These are phyloP conservation scores for Phytophthora ramorum DNA, from an alignment of 352 stramenopile species.

Conservation along the genomic window DNA sequence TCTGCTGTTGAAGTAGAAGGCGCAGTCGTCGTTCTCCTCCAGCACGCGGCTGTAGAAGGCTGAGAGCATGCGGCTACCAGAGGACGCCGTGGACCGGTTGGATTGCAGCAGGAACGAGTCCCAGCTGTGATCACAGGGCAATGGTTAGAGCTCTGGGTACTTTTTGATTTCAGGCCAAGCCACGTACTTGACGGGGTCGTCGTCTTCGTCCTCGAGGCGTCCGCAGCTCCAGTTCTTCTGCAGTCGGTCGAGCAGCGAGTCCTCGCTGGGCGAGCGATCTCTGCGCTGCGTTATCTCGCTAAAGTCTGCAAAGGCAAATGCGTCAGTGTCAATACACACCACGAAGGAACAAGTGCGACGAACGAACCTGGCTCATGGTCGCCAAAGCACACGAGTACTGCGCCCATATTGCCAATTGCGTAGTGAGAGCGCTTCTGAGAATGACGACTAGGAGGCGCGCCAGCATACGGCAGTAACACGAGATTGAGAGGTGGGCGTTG, in stretches of 20 bases:
- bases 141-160: neutral
- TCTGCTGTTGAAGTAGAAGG: constrained; percentile 62
- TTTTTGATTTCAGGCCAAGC: neutral
- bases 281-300: constrained; percentile 17
- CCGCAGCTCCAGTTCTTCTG: constrained; percentile 57
- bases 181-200: constrained; percentile 41
- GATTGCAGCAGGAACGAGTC: constrained; percentile 48
- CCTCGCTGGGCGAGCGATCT: constrained; percentile 21
- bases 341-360: neutral
- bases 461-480: neutral
- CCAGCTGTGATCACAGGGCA: constrained; percentile 44
- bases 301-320: constrained; percentile 6
- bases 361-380: constrained; percentile 26
- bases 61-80: constrained; percentile 77
- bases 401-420: constrained; percentile 53
- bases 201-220: constrained; percentile 24
- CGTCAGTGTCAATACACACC: neutral
- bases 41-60: constrained; percentile 85
- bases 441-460: constrained; percentile 1
- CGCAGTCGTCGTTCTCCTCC: constrained; percentile 68
- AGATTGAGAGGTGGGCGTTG: constrained; percentile 31
- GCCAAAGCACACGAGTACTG: constrained; percentile 62
- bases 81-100: constrained; percentile 58
- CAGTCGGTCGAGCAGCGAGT: constrained; percentile 60
- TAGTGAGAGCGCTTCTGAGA: constrained; percentile 27